Base-by-base conservation (phyloP, 2,329 filamentous ascomycete species). In the Cordyceps cicadae region DNA sequence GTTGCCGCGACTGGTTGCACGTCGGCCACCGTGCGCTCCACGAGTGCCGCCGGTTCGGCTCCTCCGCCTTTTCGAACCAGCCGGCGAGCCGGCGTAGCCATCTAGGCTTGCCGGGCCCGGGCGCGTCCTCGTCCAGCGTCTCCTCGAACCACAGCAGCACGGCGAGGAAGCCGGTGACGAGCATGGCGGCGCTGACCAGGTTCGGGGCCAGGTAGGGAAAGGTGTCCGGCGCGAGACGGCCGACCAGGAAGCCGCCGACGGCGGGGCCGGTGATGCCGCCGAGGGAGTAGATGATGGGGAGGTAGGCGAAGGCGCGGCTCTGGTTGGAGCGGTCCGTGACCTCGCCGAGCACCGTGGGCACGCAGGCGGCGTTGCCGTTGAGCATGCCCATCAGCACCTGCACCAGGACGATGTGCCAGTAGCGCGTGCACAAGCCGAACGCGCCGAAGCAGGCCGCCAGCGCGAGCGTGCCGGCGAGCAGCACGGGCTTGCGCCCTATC, bases 261-360 rank as follows among this genome's bases (percentile, higher is more conserved):
- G 95, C 86, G 0, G 94, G 94, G 0, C 94, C 94, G 0, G 92
- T 94, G 63, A 99, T 96, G 49, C 90, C 90, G 19, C 94, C 94
- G 39, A 99, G 79, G 4, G 93, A 93, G 73, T 99, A 99, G n/a
- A 97, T 87, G 45, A 97, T 88, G 0, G 94, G 94, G 48, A 99
- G 78, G 76, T 96, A 99, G 1, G 90, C 94, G 68, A 99, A 99
- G 0, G 92, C 94, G 58, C 84, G 83, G 69, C 90, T 94, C 79
- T 99, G 94, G 72, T 99, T 99, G 64, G 88, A 94, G 59, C 91
- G 86, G 70, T 97, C 92, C 1, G 94, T 99, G 57, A 99, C 88
- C 73, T 99, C 94, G 46, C 94, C 94, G 54, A 99, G 74, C 54
- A 93, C 96, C 0, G 94, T 97, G 8, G 91, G 93, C 15, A 99